Evolutionary conservation across 2,329 filamentous ascomycete genomes (phyloP).

Genomic region (Neopestalotiopsis sp.): DNA sequence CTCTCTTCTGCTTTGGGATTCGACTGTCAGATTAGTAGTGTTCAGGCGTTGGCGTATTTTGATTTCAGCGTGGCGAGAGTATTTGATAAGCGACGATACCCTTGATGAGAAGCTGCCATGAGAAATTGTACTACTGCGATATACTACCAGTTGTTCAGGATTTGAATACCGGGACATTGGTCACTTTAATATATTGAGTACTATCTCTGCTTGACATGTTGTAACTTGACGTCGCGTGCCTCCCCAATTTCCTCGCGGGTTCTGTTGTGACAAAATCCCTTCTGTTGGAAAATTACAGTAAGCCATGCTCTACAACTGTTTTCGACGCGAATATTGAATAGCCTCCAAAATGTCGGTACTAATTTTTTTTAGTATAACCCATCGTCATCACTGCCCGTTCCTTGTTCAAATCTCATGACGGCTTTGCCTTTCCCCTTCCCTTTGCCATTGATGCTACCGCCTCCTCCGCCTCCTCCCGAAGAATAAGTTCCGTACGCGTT

Average conservation of each 20-base stretch:
- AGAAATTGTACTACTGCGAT: neutral
- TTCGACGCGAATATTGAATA: too few species aligned
- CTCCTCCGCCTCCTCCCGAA: constrained; percentile 22
- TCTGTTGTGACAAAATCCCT: too few species aligned
- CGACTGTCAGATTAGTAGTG: constrained; percentile 1
- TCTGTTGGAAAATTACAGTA: too few species aligned
- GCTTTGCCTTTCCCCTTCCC: constrained; percentile 62
- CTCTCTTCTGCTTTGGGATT: neutral
- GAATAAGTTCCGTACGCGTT: constrained; percentile 33
- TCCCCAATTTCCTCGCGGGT: too few species aligned
- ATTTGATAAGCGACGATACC: constrained; percentile 14
- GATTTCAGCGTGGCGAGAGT: neutral
- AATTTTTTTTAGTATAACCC: constrained; percentile 50
- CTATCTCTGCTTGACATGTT: too few species aligned
- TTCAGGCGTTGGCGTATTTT: constrained; percentile 12
- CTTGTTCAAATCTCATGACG: constrained; percentile 55
- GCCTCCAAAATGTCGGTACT: too few species aligned
- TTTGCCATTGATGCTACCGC: constrained; percentile 31
- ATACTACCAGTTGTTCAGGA: neutral
- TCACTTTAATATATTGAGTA: neutral
- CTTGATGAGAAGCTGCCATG: neutral
- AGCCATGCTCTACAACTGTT: too few species aligned
- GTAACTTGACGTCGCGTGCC: too few species aligned
- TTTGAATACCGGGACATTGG: neutral
- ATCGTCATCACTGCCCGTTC: constrained; percentile 61